Conservation (phyloP, 2,329 filamentous ascomycete genomes). For the Pleurostoma richardsiae region DNA sequence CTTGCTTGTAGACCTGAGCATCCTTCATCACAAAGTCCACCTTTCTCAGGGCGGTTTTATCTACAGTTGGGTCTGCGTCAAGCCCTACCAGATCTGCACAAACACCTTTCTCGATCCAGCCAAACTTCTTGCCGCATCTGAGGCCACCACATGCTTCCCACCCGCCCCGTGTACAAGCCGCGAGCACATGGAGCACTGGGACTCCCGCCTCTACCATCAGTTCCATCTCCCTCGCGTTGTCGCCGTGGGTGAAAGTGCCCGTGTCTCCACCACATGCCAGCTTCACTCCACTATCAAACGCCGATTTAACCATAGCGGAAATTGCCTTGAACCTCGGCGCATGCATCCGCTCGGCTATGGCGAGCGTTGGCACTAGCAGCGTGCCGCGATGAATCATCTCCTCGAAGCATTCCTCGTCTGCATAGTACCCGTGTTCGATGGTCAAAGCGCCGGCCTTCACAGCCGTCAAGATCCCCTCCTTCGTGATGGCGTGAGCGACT, state of each 20-base stretch:
- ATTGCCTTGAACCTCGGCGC: conserved; percentile 15
- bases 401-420: no score
- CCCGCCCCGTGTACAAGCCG: conserved; percentile 38
- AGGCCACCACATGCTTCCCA: conserved; percentile 46
- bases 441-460: conserved; percentile 32
- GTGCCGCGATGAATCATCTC: conserved; percentile 34
- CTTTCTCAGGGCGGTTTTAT: conserved; percentile 30
- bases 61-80: conserved; percentile 29
- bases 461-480: conserved; percentile 31
- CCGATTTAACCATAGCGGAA: conserved; percentile 31
- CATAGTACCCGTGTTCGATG: conserved; percentile 28
- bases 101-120: conserved; percentile 36
- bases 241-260: conserved; percentile 41
- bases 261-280: conserved; percentile 44
- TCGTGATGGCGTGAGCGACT: conserved; percentile 29
- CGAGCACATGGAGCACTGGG: conserved; percentile 36
- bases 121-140: conserved; percentile 40
- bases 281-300: conserved; percentile 35
- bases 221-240: conserved; percentile 42
- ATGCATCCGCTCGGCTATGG: conserved; percentile 29
- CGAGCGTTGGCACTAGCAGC: conserved; percentile 43
- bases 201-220: conserved; percentile 42
- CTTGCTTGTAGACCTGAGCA: conserved; percentile 36
- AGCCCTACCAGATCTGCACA: conserved; percentile 42
- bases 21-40: conserved; percentile 49